A percentile compares a stretch with the other conserved stretches of the same genome.
Evolutionary conservation across 1,284 basidiomycete genomes (phyloP).

Genomic region (Ganoderma sp.): DNA sequence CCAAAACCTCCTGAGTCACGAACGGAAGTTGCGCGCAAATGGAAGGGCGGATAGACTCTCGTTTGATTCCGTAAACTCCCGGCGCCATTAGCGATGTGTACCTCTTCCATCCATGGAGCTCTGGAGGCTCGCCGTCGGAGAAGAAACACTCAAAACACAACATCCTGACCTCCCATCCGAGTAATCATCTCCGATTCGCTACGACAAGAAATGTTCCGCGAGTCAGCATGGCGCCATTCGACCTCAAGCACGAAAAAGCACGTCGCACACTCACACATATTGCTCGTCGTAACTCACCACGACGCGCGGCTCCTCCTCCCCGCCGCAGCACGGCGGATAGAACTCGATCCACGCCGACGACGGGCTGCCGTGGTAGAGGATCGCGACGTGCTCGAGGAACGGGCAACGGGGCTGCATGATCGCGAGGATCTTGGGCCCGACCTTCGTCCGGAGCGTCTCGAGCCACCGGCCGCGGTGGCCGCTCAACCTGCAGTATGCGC

Average conservation of each 20-base stretch:
- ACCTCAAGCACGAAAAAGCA: neutral
- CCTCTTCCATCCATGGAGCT: too few species aligned
- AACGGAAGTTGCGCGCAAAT: too few species aligned
- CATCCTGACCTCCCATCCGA: neutral
- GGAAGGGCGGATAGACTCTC: too few species aligned
- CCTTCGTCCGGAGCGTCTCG: neutral
- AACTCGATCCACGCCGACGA: constrained; percentile 11
- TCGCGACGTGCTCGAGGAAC: constrained; percentile 1
- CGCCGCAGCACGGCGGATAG: neutral
- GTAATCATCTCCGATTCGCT: neutral
- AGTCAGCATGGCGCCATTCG: neutral
- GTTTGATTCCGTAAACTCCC: too few species aligned
- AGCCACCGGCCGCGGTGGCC: neutral
- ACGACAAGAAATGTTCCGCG: neutral
- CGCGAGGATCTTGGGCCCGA: constrained; percentile 1
- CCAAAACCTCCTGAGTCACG: too few species aligned
- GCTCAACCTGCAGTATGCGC: neutral
- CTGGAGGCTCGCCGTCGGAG: too few species aligned
- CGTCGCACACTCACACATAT: neutral
- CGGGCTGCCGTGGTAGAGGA: constrained; percentile 7
- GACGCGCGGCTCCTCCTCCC: neutral
- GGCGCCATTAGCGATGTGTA: too few species aligned
- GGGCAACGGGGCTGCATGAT: constrained; percentile 8
- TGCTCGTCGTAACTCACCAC: neutral
- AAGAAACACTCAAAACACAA: neutral